phyloP scores from a whole-genome alignment of 306 rosid genomes.

The Prosopis cineraria region DNA sequence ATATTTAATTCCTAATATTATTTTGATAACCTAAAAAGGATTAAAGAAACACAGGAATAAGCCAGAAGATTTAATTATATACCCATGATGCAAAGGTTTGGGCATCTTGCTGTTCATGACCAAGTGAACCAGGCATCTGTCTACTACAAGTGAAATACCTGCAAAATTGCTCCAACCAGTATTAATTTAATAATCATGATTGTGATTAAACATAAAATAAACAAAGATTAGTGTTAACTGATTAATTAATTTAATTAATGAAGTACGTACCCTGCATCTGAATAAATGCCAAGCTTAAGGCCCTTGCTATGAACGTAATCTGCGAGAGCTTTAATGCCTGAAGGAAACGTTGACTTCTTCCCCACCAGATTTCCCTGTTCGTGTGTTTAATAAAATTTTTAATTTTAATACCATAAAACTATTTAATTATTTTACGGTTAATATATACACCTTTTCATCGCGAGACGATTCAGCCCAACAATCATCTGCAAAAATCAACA shows the following conservation, averaged over 20 bases:
- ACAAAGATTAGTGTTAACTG: too few species aligned
- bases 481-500: conserved; percentile 60
- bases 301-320: conserved; percentile 93
- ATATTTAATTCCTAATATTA: too few species aligned
- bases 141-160: conserved; percentile 90
- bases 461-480: conserved; percentile 95
- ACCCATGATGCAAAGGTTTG: conserved; percentile 91
- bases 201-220: too few species aligned
- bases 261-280: conserved; percentile 98
- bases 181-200: too few species aligned
- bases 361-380: conserved; percentile 70
- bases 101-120: conserved; percentile 89
- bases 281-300: conserved; percentile 92
- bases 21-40: too few species aligned
- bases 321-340: conserved; percentile 90
- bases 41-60: neutral
- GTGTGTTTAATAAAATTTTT: neutral
- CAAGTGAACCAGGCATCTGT: conserved; percentile 88
- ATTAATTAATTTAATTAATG: too few species aligned
- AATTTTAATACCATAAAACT: neutral
- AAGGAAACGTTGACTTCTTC: conserved; percentile 84
- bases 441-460: conserved; percentile 56
- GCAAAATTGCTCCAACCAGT: conserved; percentile 25
- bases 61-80: neutral
- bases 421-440: neutral